These are phyloP conservation scores for Chrysosphaeria jannelii DNA, from an alignment of 2,329 filamentous ascomycete genomes.

Conservation along the genomic window DNA sequence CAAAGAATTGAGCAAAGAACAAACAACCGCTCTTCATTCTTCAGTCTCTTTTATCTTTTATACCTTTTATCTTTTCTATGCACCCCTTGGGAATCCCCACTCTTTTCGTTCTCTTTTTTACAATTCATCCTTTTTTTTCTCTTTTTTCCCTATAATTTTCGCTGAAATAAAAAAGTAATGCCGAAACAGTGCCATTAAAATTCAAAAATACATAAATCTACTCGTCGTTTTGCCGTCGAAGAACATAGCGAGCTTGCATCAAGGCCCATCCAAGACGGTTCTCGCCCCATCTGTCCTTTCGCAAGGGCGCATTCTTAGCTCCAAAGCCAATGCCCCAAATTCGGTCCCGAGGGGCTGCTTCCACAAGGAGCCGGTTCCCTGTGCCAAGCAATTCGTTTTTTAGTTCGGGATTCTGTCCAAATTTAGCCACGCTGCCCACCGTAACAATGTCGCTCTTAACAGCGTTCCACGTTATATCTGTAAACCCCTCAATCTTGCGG, in stretches of 20 bases:
- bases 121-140: no score
- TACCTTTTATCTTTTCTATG: neutral
- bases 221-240: no score
- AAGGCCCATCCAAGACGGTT: slow-evolving; percentile 34
- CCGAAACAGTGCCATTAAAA: no score
- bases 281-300: slow-evolving; percentile 24
- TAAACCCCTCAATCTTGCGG: slow-evolving; percentile 2
- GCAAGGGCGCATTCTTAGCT: slow-evolving; percentile 16
- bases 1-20: neutral
- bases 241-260: slow-evolving; percentile 26
- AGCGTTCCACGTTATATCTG: slow-evolving; percentile 2
- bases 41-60: no score
- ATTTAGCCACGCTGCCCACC: slow-evolving; percentile 27
- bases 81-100: no score
- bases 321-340: slow-evolving; percentile 37
- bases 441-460: slow-evolving; percentile 22
- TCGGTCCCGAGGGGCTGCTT: slow-evolving; percentile 26
- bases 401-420: slow-evolving; percentile 17
- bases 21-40: neutral
- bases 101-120: neutral
- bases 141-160: no score
- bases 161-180: no score
- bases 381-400: slow-evolving; percentile 21
- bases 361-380: slow-evolving; percentile 27
- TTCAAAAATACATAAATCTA: neutral